A percentile compares a stretch with the other conserved stretches of the same genome.
phyloP scores from a whole-genome alignment of 2,329 filamentous ascomycete species.

The Cadophora sp. region DNA sequence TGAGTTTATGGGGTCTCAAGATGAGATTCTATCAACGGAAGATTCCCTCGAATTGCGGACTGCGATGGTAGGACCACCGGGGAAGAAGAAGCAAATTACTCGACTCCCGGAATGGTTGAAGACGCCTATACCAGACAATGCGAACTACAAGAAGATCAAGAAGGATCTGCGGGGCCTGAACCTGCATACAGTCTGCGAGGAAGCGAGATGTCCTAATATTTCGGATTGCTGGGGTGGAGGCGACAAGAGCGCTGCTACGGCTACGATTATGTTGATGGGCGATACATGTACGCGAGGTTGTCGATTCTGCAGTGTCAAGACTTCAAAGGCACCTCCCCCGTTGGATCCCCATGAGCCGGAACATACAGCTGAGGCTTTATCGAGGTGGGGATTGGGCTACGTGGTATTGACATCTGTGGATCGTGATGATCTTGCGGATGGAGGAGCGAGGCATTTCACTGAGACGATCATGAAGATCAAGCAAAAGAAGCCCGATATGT shows the following conservation, averaged over 20 bases:
- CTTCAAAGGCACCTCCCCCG: constrained; percentile 73
- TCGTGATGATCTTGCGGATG: constrained; percentile 88
- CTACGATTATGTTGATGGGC: constrained; percentile 99
- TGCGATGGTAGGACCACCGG: constrained; percentile 68
- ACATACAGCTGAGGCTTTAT: constrained; percentile 92
- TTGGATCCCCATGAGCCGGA: constrained; percentile 96
- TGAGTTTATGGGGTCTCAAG: constrained; percentile 58
- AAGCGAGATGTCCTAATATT: constrained; percentile 96
- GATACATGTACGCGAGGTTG: constrained; percentile 97
- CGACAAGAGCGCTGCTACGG: constrained; percentile 88
- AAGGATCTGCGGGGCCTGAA: constrained; percentile 87
- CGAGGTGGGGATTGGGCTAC: constrained; percentile 92
- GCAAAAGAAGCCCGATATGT: constrained; percentile 75
- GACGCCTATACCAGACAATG: constrained; percentile 85
- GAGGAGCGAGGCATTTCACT: constrained; percentile 87
- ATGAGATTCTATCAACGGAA: constrained; percentile 52
- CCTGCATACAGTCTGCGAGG: constrained; percentile 96
- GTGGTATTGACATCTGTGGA: constrained; percentile 95
- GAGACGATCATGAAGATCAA: constrained; percentile 96
- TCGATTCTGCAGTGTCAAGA: constrained; percentile 97
- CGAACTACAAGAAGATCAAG: constrained; percentile 95
- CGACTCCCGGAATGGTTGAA: constrained; percentile 94
- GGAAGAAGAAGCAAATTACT: constrained; percentile 68
- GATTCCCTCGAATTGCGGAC: constrained; percentile 67
- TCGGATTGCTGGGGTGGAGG: constrained; percentile 96